Evolutionary conservation across 2,329 filamentous ascomycete species (phyloP), one percentile per base, ranked within the genome.

Genomic region (Leptosphaerulina australis): DNA sequence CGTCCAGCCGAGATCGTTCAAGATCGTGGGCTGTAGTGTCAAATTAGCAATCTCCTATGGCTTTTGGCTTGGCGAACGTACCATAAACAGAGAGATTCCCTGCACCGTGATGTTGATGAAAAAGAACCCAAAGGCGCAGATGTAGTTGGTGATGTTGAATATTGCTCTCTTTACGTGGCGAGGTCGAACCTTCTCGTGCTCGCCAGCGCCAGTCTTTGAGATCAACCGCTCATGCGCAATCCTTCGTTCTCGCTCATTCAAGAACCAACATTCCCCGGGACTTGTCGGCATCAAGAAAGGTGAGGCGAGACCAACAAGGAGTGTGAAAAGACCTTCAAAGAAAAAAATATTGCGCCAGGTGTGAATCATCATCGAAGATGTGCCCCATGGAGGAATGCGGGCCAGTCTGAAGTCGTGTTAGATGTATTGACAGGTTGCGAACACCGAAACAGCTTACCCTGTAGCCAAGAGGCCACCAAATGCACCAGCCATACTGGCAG

Each of bases 21-120:
- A 58, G 21, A 75, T 71, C 10, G 72, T 74, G 0, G 72, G 72
- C 68, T 72, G 20, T 36, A n/a, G 7, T 11, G 30, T 14, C 10
- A 14, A 21, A 30, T 66, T 24, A 60, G 47, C 11, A 31, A n/a
- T n/a, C n/a, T n/a, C n/a, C n/a, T n/a, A n/a, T n/a, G n/a, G n/a
- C n/a, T n/a, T n/a, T n/a, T n/a, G n/a, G n/a, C n/a, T n/a, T n/a
- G n/a, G n/a, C n/a, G 2, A 11, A 46, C 64, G 57, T 61, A 71
- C 70, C 69, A 74, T 67, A 55, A 74, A 74, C 0, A 74, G 59
- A 1, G 70, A 69, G 25, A 74, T 71, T 20, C 70, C 69, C 49
- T 84, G 81, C 2, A 85, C 81, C 1, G 81, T 83, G 59, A 85
- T 79, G 68, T 85, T 84, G 72, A 83, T 81, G 59, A 79, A 73